These are phyloP conservation scores for Schizonepeta tenuifolia DNA, from an alignment of 257 asterid species.

Conservation along the genomic window DNA sequence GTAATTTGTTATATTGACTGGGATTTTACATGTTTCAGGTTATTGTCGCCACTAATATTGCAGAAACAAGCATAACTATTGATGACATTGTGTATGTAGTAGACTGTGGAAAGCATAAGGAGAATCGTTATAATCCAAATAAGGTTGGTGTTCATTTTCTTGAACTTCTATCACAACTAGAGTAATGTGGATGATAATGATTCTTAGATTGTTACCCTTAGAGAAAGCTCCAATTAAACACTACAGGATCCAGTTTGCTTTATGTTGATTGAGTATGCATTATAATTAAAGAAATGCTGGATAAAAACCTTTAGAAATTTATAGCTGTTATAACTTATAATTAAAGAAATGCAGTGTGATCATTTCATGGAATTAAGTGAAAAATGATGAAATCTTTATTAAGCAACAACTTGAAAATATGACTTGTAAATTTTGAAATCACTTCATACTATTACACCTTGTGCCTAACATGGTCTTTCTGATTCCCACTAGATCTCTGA, in stretches of 20 bases:
- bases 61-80: slow-evolving; percentile 97
- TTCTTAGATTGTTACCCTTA: slow-evolving; percentile 21
- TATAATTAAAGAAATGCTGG: neutral
- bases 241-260: neutral
- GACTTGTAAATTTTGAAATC: neutral
- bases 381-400: neutral
- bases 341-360: neutral
- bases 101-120: slow-evolving; percentile 96
- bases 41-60: slow-evolving; percentile 93
- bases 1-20: slow-evolving; percentile 12
- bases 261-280: slow-evolving; percentile 15
- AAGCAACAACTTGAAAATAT: neutral
- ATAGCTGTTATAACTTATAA: neutral
- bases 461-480: slow-evolving; percentile 22
- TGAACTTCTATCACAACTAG: slow-evolving; percentile 25
- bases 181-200: slow-evolving; percentile 29
- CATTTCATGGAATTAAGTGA: neutral
- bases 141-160: slow-evolving; percentile 60
- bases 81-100: slow-evolving; percentile 96
- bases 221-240: slow-evolving; percentile 19
- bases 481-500: neutral
- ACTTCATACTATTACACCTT: slow-evolving; percentile 6
- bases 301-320: slow-evolving; percentile 12
- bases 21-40: slow-evolving; percentile 53
- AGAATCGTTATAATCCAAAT: slow-evolving; percentile 88